A percentile compares a stretch with the other conserved stretches of the same genome.
These are phyloP conservation scores for Epichloe sibirici DNA, from an alignment of 2,329 filamentous ascomycete genomes.

Conservation along the genomic window DNA sequence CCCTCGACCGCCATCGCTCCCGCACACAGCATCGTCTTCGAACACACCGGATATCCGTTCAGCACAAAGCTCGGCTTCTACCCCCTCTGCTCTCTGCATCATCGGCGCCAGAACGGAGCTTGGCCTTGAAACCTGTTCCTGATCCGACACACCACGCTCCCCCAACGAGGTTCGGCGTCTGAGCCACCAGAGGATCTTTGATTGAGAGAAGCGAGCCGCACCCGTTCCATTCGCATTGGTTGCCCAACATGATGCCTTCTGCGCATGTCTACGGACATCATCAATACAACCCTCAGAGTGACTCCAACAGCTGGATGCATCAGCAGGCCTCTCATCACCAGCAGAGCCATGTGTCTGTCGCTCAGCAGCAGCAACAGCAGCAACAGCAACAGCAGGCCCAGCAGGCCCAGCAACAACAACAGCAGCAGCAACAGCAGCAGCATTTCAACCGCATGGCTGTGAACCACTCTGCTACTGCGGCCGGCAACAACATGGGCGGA, in stretches of 20 bases:
- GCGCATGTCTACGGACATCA: conserved; percentile 56
- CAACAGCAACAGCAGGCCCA: conserved; percentile 35
- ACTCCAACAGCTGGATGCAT: conserved; percentile 55
- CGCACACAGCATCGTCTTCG: neutral
- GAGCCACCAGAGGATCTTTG: too few relatives aligned
- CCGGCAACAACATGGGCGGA: conserved; percentile 28
- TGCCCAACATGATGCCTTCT: conserved; percentile 46
- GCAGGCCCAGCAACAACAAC: conserved; percentile 34
- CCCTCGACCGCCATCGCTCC: neutral
- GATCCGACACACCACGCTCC: too few relatives aligned
- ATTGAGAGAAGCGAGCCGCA: neutral
- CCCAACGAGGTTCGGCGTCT: too few relatives aligned
- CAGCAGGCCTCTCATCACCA: conserved; percentile 49
- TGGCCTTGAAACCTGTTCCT: too few relatives aligned
- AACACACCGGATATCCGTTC: too few relatives aligned
- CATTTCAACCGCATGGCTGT: conserved; percentile 65
- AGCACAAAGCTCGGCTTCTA: too few relatives aligned
- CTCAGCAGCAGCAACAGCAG: conserved; percentile 34
- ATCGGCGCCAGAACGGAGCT: too few relatives aligned
- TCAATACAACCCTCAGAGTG: conserved; percentile 50
- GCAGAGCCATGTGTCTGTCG: conserved; percentile 43
- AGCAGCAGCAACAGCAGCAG: conserved; percentile 27
- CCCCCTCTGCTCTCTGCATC: too few relatives aligned
- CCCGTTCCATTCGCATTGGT: neutral
- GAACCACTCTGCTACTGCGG: conserved; percentile 43